These are phyloP conservation scores for Aureobasidium melanogenum DNA, from an alignment of 2,329 filamentous ascomycete species.

Conservation along the genomic window DNA sequence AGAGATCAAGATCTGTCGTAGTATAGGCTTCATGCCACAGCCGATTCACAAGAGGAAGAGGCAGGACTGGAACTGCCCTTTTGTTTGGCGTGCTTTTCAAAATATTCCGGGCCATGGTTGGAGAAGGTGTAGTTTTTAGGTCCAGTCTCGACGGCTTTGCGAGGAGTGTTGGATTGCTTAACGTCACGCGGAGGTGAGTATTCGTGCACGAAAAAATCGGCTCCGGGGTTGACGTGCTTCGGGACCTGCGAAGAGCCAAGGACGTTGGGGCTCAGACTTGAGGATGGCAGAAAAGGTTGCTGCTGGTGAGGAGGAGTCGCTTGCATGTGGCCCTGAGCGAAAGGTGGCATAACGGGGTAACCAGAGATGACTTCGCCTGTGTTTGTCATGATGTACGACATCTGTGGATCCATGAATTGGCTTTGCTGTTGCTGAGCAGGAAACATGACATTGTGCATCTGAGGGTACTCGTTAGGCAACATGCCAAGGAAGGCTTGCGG, in stretches of 20 bases:
- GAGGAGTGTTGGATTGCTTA: constrained; percentile 24
- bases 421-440: constrained; percentile 11
- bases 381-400: constrained; percentile 15
- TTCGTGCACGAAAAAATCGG: constrained; percentile 37
- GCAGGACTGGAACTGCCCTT: constrained; percentile 9
- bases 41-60: constrained; percentile 4
- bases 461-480: constrained; percentile 14
- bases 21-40: background rate
- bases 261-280: background rate
- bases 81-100: constrained; percentile 23
- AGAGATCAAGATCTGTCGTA: background rate
- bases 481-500: constrained; percentile 13
- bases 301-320: constrained; percentile 13
- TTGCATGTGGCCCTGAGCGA: constrained; percentile 10
- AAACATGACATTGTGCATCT: constrained; percentile 15
- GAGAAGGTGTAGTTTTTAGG: constrained; percentile 41
- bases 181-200: constrained; percentile 37
- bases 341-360: constrained; percentile 9
- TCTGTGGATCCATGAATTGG: constrained; percentile 14
- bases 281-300: constrained; percentile 14
- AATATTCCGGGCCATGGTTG: constrained; percentile 38
- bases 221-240: constrained; percentile 19
- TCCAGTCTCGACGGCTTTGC: constrained; percentile 21
- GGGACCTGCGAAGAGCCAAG: constrained; percentile 20
- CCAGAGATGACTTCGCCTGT: constrained; percentile 9